Conservation (phyloP, 2,329 filamentous ascomycete species). For the Coniella vitis region DNA sequence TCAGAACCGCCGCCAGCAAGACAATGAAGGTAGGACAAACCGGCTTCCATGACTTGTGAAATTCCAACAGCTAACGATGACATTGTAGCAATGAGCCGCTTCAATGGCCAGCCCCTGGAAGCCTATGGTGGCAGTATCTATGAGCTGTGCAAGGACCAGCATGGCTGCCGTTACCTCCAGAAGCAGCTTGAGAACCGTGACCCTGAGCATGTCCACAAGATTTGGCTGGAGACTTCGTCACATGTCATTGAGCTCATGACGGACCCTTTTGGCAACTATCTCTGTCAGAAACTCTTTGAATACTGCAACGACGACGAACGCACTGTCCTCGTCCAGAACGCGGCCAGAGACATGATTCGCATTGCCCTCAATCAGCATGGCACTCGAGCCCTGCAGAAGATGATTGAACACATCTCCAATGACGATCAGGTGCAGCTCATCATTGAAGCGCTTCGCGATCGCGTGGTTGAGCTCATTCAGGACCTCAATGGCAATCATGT, state of each 20-base stretch:
- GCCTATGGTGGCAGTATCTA: conserved; percentile 79
- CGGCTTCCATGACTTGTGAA: conserved; percentile 1
- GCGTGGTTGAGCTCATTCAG: conserved; percentile 91
- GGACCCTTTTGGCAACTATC: conserved; percentile 97
- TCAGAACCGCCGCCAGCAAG: conserved; percentile 66
- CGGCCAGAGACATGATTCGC: conserved; percentile 76
- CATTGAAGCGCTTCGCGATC: conserved; percentile 72
- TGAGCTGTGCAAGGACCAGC: conserved; percentile 90
- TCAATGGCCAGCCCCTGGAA: conserved; percentile 76
- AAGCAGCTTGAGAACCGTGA: conserved; percentile 92
- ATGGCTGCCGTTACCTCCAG: conserved; percentile 93
- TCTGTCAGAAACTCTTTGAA: conserved; percentile 97
- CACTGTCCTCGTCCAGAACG: conserved; percentile 85
- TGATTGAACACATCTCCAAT: conserved; percentile 95
- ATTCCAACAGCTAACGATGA: conserved; percentile 25
- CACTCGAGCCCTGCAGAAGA: conserved; percentile 89
- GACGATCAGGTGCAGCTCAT: conserved; percentile 80
- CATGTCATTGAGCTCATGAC: conserved; percentile 98
- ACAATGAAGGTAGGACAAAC: conserved; percentile 55
- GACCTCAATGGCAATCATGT: conserved; percentile 98
- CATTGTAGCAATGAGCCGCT: conserved; percentile 62
- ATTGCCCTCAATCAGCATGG: conserved; percentile 97
- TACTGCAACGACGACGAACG: conserved; percentile 93
- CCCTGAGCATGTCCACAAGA: conserved; percentile 78
- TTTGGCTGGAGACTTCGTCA: conserved; percentile 87